Evolutionary conservation across 345 rosid genomes (phyloP).

Genomic region (Eucalyptus curtisii): DNA sequence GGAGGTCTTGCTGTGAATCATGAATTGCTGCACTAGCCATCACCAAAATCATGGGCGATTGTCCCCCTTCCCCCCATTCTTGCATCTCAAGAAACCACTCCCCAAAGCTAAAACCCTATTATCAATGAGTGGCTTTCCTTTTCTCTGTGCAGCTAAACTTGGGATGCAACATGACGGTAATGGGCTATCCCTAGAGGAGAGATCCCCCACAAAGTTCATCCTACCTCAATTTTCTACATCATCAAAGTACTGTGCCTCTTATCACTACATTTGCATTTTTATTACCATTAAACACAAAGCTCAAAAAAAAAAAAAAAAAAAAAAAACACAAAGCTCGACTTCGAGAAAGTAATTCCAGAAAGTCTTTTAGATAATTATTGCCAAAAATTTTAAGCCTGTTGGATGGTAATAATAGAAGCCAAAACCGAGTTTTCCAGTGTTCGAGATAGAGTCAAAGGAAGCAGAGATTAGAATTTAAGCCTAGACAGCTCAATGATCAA

Average conservation of each 20-base stretch:
- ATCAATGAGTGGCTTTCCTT: background rate
- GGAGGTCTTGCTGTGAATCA: background rate
- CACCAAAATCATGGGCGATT: background rate
- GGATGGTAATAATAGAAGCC: background rate
- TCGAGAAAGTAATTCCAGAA: background rate
- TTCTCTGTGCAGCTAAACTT: background rate
- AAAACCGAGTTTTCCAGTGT: background rate
- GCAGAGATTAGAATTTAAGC: background rate
- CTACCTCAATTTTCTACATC: background rate
- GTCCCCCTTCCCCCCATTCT: background rate
- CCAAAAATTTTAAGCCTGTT: background rate
- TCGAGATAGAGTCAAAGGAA: background rate
- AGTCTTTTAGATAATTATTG: background rate
- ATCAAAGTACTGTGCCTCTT: background rate
- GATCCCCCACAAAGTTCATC: background rate
- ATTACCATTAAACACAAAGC: background rate
- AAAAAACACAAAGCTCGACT: background rate
- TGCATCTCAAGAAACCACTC: background rate
- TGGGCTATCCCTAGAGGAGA: background rate
- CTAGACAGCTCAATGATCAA: background rate
- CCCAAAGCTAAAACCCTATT: background rate
- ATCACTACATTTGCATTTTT: background rate
- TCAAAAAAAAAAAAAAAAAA: no score
- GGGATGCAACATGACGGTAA: background rate
- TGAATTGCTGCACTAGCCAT: background rate